Base-by-base conservation (phyloP, 768 basidiomycete genomes). In the Mycena leptocephala region DNA sequence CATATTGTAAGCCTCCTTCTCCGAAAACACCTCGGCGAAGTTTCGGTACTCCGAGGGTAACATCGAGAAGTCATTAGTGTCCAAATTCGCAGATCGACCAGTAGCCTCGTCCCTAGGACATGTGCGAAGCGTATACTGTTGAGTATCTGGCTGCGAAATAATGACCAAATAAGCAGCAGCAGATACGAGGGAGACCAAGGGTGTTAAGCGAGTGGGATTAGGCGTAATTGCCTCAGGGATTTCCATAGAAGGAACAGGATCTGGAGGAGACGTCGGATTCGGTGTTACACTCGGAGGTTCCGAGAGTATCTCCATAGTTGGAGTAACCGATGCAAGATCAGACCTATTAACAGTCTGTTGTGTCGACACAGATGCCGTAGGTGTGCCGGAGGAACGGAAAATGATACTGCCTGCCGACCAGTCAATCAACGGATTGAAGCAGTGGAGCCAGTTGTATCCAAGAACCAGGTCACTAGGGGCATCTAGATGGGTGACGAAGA, bases 381-480 rank as follows among this genome's bases (percentile, higher is more conserved):
- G 37, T 26, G 39, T 4, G 13, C 7, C 8, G 26, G 11, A 3
- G 59, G 59, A 32, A 22, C 33, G 33, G 59, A 35, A 61, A 16
- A 24, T 7, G 59, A 61, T 61, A 35, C 37, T 43, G 41, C 24
- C 63, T 30, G 39, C 63, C 8, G 63, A 43, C 63, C 63, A 64
- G 61, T 63, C 61, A 63, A 39, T 39, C 37, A 39, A 39, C 37
- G 37, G 37, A 39, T 39, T 39, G 37, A 43, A 43, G 43, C 43
- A 43, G 43, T 43, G 43, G 43, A 43, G 43, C 43, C 43, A 43
- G 24, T 41, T 63, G 35, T 63, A 63, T 64, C 41, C 39, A 39
- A 64, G 41, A 35, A 64, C 51, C 33, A 68, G 24, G 51, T 68
- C 66, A 24, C 51, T 26, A 26, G 67, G 51, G 82, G 69, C 62